Evolutionary conservation across 192 early-diverging fungal species (phyloP), one percentile per base, ranked within the genome.

Genomic region (Coemansia sp.): DNA sequence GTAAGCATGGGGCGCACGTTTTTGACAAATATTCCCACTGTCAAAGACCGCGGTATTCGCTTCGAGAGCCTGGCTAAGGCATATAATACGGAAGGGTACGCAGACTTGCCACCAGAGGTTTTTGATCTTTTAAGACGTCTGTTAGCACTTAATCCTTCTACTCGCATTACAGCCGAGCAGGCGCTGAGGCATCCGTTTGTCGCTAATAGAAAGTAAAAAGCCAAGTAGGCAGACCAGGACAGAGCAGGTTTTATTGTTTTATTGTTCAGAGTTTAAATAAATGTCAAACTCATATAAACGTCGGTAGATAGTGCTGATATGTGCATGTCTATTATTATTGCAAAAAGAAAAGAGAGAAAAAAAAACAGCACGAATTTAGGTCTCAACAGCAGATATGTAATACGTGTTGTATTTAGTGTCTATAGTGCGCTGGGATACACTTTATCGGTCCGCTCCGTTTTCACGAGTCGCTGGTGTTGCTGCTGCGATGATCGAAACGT

Each of bases 151-250:
- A 62, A 86, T 44, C 82, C 83, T 0, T 67, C 42, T 1, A 37
- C 55, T 27, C 79, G 93, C 26, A 85, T 91, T 43, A 89, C 88
- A 0, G 90, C 93, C 0, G 70, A 58, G 23, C 80, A 93, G 23
- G 92, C 93, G 0, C 51, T 95, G 3, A 53, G 77, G 24, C 91
- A 94, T 46, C 84, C 87, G 14, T 95, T 93, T 53, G 39, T 74
- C 26, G 50, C 38, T n/a, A 30, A 28, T 43, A 29, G 58, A 44
- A 23, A 8, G 8, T 46, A 26, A 46, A n/a, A 13, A 26, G 4
- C 34, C 1, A 32, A 38, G 6, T 38, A 33, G 19, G 5, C 11
- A 38, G 4, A 13, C 7, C 5, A 38, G 19, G 19, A 38, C 14
- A 17, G 1, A 5, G 3, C 3, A 7, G 17, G 18, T 19, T 22